These are phyloP conservation scores for Zygosaccharomyces bisporus DNA, from an alignment of 805 yeast species.

Conservation along the genomic window DNA sequence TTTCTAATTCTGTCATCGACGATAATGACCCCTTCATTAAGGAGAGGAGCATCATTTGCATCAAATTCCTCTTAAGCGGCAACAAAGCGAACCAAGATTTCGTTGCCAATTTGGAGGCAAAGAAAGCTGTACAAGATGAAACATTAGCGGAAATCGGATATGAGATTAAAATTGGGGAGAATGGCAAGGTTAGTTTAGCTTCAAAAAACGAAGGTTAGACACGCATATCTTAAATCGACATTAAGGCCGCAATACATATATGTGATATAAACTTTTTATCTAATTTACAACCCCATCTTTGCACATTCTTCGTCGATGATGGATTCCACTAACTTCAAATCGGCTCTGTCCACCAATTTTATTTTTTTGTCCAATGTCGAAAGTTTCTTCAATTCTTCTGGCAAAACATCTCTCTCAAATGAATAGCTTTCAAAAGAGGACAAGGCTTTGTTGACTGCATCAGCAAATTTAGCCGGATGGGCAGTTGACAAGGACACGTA, in stretches of 20 bases:
- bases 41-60: constrained; percentile 77
- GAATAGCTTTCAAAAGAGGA: constrained; percentile 64
- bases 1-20: constrained; percentile 82
- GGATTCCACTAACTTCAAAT: constrained; percentile 67
- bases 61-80: constrained; percentile 60
- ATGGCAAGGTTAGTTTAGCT: constrained; percentile 62
- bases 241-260: constrained; percentile 3
- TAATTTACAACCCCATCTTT: constrained; percentile 40
- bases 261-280: constrained; percentile 3
- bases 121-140: constrained; percentile 55
- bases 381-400: constrained; percentile 77
- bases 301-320: constrained; percentile 70
- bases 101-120: constrained; percentile 74
- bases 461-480: constrained; percentile 98
- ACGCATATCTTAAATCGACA: not conserved
- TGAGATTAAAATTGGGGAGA: constrained; percentile 61
- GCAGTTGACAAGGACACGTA: constrained; percentile 89
- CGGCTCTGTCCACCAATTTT: constrained; percentile 64
- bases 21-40: constrained; percentile 83
- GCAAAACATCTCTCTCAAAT: constrained; percentile 84
- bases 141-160: constrained; percentile 69
- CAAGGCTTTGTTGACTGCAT: constrained; percentile 85
- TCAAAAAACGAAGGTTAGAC: no score
- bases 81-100: constrained; percentile 71
- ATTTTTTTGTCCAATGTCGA: constrained; percentile 70